Evolutionary conservation across 2,329 filamentous ascomycete species (phyloP), one percentile per base, ranked within the genome.

Genomic region (Hortaea werneckii): DNA sequence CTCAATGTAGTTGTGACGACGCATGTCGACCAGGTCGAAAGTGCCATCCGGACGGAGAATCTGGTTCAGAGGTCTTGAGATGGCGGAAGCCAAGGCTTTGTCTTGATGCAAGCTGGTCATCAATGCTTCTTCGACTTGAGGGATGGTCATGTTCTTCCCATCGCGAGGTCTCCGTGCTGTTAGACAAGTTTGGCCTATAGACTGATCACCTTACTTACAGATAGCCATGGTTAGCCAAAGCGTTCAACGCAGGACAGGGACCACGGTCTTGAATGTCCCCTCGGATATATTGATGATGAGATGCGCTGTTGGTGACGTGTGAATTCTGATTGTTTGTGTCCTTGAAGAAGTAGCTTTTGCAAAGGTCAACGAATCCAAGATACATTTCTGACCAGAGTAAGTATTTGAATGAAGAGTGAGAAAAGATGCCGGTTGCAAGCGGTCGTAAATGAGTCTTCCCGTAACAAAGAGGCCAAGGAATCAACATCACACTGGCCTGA

Each of bases 1-100:
- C 50, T 65, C 63, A 38, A 65, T 54, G 5, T 63, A 53, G 41
- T 61, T 59, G 50, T 64, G 61, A 32, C 51, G 53, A n/a, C 61
- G 54, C 20, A 57, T 55, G 47, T 64, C 56, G 32, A 56, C 43
- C 13, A 64, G 53, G 42, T 62, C 55, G 50, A 65, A 65, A 1
- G 59, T 62, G n/a, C 58, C 56, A 39, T 63, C 56, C 32, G 51
- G 45, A 28, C 57, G 56, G 5, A 47, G 38, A 1, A 56, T 39
- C 6, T 43, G 46, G 3, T 46, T 52, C 9, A 63, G 41, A 20
- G 20, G 20, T 20, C 20, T 20, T 20, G 20, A 20, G 11, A 56
- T 52, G 27, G 47, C 51, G 3, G 58, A 54, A 20, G 20, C 20
- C 20, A 20, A 20, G 20, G 20, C 20, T 20, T n/a, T 11, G 28